Percentiles rank a stretch among this genome's conserved stretches.
phyloP scores from a whole-genome alignment of 441 rosid genomes.

The Erodium moschatum region DNA sequence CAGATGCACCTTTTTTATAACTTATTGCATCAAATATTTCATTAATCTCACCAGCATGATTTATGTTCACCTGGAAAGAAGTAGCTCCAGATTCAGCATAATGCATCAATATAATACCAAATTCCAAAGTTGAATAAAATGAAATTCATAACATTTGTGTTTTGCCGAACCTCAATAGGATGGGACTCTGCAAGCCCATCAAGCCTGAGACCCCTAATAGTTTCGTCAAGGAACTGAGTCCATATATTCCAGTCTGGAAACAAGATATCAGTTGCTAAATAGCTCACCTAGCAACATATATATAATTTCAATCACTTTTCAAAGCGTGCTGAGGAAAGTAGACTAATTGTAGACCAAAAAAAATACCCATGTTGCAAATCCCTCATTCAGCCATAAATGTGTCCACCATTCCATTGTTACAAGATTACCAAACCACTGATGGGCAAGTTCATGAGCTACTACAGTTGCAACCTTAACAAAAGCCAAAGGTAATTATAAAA shows the following conservation, averaged over 20 bases:
- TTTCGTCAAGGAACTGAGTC: constrained; percentile 92
- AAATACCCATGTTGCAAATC: constrained; percentile 95
- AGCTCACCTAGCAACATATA: constrained; percentile 64
- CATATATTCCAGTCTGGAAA: constrained; percentile 96
- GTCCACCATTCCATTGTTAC: constrained; percentile 99
- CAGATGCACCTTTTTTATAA: constrained; percentile 85
- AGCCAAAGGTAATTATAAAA: too few relatives aligned
- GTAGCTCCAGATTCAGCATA: constrained; percentile 12
- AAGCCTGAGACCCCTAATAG: constrained; percentile 67
- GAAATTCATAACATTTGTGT: neutral
- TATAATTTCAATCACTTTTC: constrained; percentile 12
- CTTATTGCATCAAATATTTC: constrained; percentile 95
- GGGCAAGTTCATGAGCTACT: constrained; percentile 95
- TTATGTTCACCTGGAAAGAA: constrained; percentile 64
- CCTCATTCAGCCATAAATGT: constrained; percentile 92
- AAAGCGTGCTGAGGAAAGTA: neutral
- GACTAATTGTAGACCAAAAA: constrained; percentile 13
- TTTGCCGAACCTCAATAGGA: constrained; percentile 77
- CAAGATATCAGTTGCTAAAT: constrained; percentile 76
- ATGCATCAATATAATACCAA: neutral
- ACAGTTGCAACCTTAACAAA: constrained; percentile 61
- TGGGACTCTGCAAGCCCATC: constrained; percentile 95
- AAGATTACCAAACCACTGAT: constrained; percentile 98
- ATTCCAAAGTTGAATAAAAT: neutral
- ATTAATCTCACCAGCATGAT: constrained; percentile 75